Evolutionary conservation across 2,329 filamentous ascomycete species (phyloP).

Genomic region (Lasiodiplodia theobromae): DNA sequence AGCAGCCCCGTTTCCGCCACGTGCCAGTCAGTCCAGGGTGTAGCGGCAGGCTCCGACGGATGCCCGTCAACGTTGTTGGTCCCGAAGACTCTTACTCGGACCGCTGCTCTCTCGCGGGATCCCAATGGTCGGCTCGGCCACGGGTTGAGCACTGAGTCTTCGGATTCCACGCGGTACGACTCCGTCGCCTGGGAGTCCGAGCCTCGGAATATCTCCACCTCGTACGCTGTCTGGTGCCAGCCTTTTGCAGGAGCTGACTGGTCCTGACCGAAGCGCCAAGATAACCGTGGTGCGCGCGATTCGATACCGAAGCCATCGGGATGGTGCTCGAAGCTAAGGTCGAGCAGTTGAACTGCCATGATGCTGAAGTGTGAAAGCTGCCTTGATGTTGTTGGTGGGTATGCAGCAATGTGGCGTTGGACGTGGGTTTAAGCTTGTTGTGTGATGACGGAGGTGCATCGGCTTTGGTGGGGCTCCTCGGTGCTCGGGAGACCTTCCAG

Average conservation of each 20-base stretch:
- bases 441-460: not conserved
- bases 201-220: slow-evolving; percentile 47
- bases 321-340: slow-evolving; percentile 54
- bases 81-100: slow-evolving; percentile 42
- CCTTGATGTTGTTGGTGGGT: no score
- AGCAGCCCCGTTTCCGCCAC: slow-evolving; percentile 47
- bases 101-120: slow-evolving; percentile 38
- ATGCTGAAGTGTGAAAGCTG: not conserved
- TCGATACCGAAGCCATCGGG: slow-evolving; percentile 53
- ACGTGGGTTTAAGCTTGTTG: not conserved
- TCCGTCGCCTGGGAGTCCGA: not conserved
- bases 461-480: not conserved
- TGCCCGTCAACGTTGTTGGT: not conserved
- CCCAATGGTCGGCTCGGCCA: slow-evolving; percentile 51
- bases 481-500: not conserved
- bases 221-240: slow-evolving; percentile 56
- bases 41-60: slow-evolving; percentile 29
- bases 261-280: slow-evolving; percentile 52
- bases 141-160: slow-evolving; percentile 51
- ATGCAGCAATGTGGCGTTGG: not conserved
- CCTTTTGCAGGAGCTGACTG: slow-evolving; percentile 43
- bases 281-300: slow-evolving; percentile 54
- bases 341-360: not conserved
- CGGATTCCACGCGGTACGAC: slow-evolving; percentile 42
- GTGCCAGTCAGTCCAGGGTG: slow-evolving; percentile 41